Percentiles rank a stretch among this genome's conserved stretches.
phyloP scores from a whole-genome alignment of 495 filamentous ascomycete species.

The Annulohypoxylon stygium region DNA sequence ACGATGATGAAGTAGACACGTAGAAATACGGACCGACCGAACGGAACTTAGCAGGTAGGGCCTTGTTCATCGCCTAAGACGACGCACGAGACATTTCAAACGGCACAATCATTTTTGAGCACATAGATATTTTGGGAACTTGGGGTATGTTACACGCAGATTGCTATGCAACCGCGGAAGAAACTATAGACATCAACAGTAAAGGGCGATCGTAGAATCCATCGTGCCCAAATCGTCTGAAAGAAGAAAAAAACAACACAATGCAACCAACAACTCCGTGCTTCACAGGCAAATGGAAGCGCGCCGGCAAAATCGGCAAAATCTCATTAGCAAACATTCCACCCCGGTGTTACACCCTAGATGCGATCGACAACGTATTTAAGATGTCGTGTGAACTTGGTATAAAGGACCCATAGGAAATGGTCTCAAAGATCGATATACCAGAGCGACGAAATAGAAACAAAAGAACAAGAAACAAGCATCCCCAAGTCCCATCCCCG shows the following conservation, averaged over 20 bases:
- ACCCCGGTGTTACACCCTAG: neutral
- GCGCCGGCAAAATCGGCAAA: neutral
- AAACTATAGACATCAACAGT: too few species aligned
- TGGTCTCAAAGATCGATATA: neutral
- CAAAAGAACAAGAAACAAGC: neutral
- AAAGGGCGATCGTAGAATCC: neutral
- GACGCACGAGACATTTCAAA: too few species aligned
- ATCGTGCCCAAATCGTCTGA: neutral
- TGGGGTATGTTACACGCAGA: too few species aligned
- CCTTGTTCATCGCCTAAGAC: too few species aligned
- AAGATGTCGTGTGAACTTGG: neutral
- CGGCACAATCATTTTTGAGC: too few species aligned
- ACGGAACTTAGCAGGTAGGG: too few species aligned
- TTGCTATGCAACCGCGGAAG: too few species aligned
- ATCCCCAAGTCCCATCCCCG: neutral
- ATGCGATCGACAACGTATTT: neutral
- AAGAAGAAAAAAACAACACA: neutral
- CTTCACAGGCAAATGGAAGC: neutral
- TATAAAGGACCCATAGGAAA: neutral
- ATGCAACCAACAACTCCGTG: neutral
- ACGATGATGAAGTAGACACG: too few species aligned
- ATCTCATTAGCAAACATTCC: neutral
- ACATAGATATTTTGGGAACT: too few species aligned
- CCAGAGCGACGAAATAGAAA: neutral
- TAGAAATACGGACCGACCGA: too few species aligned